Percentiles rank a stretch among this genome's conserved stretches.
Conservation (phyloP, 2,329 filamentous ascomycete species). For the Paecilomyces niveus region DNA sequence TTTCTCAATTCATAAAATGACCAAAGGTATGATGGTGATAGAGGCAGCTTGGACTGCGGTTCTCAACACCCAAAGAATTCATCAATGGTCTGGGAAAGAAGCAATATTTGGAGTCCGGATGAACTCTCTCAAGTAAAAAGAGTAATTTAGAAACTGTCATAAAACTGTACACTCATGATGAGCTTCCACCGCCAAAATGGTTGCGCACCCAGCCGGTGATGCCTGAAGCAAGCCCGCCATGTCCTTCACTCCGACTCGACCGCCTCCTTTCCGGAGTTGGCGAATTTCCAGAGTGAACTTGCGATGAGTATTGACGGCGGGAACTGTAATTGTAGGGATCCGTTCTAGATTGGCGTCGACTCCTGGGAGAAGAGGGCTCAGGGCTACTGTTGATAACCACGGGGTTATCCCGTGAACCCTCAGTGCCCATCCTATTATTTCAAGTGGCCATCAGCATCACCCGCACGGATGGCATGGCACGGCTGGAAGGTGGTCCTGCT, state of each 20-base stretch:
- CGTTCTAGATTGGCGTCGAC: slow-evolving; percentile 2
- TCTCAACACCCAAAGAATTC: not conserved
- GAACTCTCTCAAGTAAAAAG: not conserved
- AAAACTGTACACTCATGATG: not conserved
- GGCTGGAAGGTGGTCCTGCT: slow-evolving; percentile 8
- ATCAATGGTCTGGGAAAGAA: not conserved
- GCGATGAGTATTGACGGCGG: not conserved
- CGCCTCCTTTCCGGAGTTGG: slow-evolving; percentile 2
- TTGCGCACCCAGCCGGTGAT: slow-evolving; percentile 8
- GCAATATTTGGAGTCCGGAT: not conserved
- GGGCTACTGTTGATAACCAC: slow-evolving; percentile 12
- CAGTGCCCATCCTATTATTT: slow-evolving; percentile 3
- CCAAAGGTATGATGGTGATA: not conserved
- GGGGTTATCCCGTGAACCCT: slow-evolving; percentile 11
- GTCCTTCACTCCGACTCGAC: slow-evolving; percentile 9
- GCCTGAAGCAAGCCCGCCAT: slow-evolving; percentile 5
- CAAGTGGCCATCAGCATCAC: not conserved
- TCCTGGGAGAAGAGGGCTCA: slow-evolving; percentile 3
- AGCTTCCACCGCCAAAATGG: slow-evolving; percentile 7
- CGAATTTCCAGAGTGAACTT: not conserved
- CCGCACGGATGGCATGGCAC: not conserved
- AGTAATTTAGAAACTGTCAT: not conserved
- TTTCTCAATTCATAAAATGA: not conserved
- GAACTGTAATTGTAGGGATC: not conserved
- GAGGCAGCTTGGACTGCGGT: no score